Conservation (phyloP, 352 stramenopile species). For the Globisporangium alternatum region DNA sequence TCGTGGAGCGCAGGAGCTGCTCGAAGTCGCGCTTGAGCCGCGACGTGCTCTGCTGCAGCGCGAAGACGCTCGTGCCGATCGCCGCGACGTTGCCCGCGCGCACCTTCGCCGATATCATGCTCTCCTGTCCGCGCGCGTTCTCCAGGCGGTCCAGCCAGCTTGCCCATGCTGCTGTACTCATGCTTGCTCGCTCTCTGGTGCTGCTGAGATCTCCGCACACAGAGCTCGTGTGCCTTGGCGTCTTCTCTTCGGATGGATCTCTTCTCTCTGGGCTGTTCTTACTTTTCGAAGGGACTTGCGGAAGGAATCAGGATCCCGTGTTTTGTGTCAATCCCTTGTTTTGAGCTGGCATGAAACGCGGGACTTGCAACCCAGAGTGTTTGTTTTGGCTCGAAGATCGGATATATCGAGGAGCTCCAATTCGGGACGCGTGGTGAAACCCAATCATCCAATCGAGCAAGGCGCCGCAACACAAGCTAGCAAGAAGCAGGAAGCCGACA, state of each 20-base stretch:
- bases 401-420: neutral
- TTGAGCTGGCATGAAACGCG: neutral
- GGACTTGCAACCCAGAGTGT: neutral
- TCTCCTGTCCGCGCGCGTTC: constrained; percentile 66
- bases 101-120: constrained; percentile 61
- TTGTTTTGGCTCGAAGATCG: neutral
- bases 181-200: constrained; percentile 15
- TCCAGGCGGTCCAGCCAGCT: constrained; percentile 83
- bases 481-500: neutral
- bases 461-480: neutral
- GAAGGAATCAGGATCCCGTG: constrained; percentile 15
- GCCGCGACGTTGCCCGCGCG: constrained; percentile 53
- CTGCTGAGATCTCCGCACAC: neutral
- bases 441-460: constrained; percentile 10
- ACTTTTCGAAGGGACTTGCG: constrained; percentile 8
- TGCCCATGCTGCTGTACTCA: constrained; percentile 72
- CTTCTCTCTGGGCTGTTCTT: constrained; percentile 1
- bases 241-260: constrained; percentile 12
- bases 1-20: constrained; percentile 57
- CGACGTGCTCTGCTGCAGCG: constrained; percentile 79
- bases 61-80: constrained; percentile 80
- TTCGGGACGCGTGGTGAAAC: constrained; percentile 16
- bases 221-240: neutral
- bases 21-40: constrained; percentile 82
- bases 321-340: neutral